Evolutionary conservation across 768 basidiomycete species (phyloP).

Genomic region (Roridomyces roridus): DNA sequence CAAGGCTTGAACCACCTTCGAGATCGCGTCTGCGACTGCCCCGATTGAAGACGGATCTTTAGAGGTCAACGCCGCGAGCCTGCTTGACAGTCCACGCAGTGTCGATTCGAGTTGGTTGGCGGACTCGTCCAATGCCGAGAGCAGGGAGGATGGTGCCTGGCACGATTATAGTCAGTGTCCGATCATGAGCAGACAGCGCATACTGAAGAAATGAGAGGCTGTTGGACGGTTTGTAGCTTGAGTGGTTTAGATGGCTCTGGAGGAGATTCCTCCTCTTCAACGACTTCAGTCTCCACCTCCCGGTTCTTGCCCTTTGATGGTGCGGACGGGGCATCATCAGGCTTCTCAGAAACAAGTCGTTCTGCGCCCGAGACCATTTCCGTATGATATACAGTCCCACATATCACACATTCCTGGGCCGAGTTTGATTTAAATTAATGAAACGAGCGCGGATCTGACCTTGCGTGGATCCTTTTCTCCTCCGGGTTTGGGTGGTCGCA

Average conservation of each 20-base stretch:
- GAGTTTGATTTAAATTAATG: slow-evolving; percentile 1
- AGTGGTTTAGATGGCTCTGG: too few species aligned
- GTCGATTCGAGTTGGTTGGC: slow-evolving; percentile 57
- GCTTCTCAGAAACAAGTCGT: slow-evolving; percentile 41
- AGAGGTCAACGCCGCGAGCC: slow-evolving; percentile 53
- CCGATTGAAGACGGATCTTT: slow-evolving; percentile 58
- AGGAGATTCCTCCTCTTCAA: too few species aligned
- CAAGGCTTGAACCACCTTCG: slow-evolving; percentile 68
- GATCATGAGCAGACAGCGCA: neutral
- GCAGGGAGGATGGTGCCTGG: neutral
- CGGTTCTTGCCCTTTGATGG: slow-evolving; percentile 8
- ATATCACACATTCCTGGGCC: slow-evolving; percentile 81
- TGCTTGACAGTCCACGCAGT: slow-evolving; percentile 56
- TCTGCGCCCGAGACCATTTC: slow-evolving; percentile 60
- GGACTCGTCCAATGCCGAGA: slow-evolving; percentile 41
- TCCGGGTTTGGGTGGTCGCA: slow-evolving; percentile 72
- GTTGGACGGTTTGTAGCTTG: too few species aligned
- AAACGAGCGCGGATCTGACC: slow-evolving; percentile 44
- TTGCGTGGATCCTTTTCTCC: slow-evolving; percentile 69
- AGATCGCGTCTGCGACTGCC: slow-evolving; percentile 70
- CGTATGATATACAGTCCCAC: slow-evolving; percentile 62
- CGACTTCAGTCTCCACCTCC: slow-evolving; percentile 1
- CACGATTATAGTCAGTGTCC: neutral
- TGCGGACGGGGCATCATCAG: neutral
- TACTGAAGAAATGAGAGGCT: neutral